Percentiles rank a stretch among this genome's conserved stretches.
Evolutionary conservation across 2,329 filamentous ascomycete species (phyloP).

Genomic region (Aaosphaeria pasadenensis): DNA sequence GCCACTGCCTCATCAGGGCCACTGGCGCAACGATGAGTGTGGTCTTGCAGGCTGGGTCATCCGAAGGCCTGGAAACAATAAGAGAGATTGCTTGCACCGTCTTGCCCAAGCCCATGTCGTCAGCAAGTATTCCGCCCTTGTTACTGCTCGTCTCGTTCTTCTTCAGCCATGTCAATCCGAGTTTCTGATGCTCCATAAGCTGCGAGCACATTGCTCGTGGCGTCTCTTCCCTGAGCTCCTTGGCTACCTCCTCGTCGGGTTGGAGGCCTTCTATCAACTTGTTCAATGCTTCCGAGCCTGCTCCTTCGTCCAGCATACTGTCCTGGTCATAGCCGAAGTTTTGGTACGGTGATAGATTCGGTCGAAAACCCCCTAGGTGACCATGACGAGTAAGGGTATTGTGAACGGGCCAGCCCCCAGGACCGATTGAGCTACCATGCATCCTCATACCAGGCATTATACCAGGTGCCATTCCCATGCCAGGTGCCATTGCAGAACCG

Average conservation of each 20-base stretch:
- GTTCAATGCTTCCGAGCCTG: constrained; percentile 16
- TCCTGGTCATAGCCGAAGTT: background rate
- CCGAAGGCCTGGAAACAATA: constrained; percentile 65
- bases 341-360: background rate
- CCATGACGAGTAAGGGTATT: too few relatives aligned
- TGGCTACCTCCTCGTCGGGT: constrained; percentile 34
- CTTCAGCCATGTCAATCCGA: constrained; percentile 74
- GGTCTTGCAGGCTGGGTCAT: constrained; percentile 60
- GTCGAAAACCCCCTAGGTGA: too few relatives aligned
- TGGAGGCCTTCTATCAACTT: constrained; percentile 32
- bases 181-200: constrained; percentile 78
- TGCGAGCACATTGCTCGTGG: constrained; percentile 65
- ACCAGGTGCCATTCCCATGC: background rate
- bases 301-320: background rate
- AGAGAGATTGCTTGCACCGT: constrained; percentile 80
- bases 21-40: constrained; percentile 82
- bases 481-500: too few relatives aligned
- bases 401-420: background rate
- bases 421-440: background rate
- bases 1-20: constrained; percentile 79
- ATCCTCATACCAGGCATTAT: background rate
- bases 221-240: constrained; percentile 63
- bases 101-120: constrained; percentile 77
- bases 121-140: constrained; percentile 68
- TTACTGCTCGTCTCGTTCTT: constrained; percentile 68